phyloP scores from a whole-genome alignment of 140 eudicot genomes.

The Oenanthe javanica region DNA sequence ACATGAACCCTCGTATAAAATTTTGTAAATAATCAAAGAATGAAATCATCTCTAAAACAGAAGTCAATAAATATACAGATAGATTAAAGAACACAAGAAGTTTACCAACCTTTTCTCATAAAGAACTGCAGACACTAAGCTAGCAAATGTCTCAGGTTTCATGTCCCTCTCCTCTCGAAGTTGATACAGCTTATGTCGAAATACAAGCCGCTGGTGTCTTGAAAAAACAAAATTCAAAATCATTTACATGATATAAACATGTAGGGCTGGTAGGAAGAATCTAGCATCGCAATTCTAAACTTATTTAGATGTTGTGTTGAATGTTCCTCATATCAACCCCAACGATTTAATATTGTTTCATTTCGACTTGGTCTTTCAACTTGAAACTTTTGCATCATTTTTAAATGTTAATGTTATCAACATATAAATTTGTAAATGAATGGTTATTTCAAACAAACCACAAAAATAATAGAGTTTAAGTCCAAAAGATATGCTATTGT shows the following conservation, averaged over 20 bases:
- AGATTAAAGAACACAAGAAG: neutral
- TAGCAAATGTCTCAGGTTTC: conserved; percentile 97
- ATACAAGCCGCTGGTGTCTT: conserved; percentile 83
- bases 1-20: neutral
- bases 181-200: conserved; percentile 80
- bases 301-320: neutral
- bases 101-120: conserved; percentile 77
- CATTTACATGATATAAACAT: neutral
- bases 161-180: conserved; percentile 88
- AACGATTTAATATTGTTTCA: too few relatives aligned
- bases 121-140: conserved; percentile 83
- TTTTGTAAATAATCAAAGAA: neutral
- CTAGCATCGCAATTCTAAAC: neutral
- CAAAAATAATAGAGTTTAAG: too few relatives aligned
- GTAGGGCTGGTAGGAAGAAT: neutral
- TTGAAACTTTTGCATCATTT: too few relatives aligned
- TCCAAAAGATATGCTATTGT: too few relatives aligned
- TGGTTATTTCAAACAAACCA: too few relatives aligned
- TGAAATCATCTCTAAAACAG: neutral
- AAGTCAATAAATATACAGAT: neutral
- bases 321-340: too few relatives aligned
- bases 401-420: too few relatives aligned
- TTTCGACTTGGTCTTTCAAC: too few relatives aligned
- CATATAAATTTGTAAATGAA: too few relatives aligned
- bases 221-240: conserved; percentile 13